These are phyloP conservation scores for Vaccinium corymbosum DNA, from an alignment of 148 eudicot genomes.

Conservation along the genomic window DNA sequence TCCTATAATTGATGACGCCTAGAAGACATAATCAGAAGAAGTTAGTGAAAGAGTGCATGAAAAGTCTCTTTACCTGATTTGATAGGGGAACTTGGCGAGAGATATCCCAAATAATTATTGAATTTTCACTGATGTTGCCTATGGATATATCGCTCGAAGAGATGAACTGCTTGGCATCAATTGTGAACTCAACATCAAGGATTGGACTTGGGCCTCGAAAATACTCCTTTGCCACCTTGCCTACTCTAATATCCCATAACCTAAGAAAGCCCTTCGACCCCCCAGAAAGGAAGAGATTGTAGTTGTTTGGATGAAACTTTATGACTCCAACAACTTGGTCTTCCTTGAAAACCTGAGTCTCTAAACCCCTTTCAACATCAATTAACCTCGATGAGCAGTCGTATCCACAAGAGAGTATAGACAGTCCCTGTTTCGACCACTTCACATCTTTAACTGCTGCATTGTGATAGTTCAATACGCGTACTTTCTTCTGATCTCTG, in stretches of 20 bases:
- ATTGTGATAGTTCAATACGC: slow-evolving; percentile 50
- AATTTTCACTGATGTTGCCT: slow-evolving; percentile 78
- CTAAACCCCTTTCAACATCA: slow-evolving; percentile 74
- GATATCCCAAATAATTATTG: slow-evolving; percentile 86
- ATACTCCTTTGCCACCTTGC: slow-evolving; percentile 62
- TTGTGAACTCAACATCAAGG: slow-evolving; percentile 79
- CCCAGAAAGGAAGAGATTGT: slow-evolving; percentile 77
- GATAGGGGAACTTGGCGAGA: slow-evolving; percentile 77
- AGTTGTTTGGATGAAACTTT: slow-evolving; percentile 68
- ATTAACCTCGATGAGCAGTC: slow-evolving; percentile 67
- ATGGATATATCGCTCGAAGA: slow-evolving; percentile 82
- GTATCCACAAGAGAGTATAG: slow-evolving; percentile 80
- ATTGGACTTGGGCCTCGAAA: slow-evolving; percentile 60
- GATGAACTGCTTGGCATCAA: slow-evolving; percentile 59
- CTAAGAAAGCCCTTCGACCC: slow-evolving; percentile 75
- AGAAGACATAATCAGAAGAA: background rate
- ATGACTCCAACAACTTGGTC: slow-evolving; percentile 73
- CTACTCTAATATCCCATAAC: slow-evolving; percentile 78
- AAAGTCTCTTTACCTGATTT: slow-evolving; percentile 63
- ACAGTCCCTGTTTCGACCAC: slow-evolving; percentile 74
- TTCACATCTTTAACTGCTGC: slow-evolving; percentile 88
- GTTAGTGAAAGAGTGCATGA: background rate
- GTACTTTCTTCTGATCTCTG: slow-evolving; percentile 55
- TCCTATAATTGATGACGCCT: background rate
- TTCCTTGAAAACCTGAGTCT: slow-evolving; percentile 62